Conservation (phyloP, 2,329 filamentous ascomycete species). For the Claviceps citrina region DNA sequence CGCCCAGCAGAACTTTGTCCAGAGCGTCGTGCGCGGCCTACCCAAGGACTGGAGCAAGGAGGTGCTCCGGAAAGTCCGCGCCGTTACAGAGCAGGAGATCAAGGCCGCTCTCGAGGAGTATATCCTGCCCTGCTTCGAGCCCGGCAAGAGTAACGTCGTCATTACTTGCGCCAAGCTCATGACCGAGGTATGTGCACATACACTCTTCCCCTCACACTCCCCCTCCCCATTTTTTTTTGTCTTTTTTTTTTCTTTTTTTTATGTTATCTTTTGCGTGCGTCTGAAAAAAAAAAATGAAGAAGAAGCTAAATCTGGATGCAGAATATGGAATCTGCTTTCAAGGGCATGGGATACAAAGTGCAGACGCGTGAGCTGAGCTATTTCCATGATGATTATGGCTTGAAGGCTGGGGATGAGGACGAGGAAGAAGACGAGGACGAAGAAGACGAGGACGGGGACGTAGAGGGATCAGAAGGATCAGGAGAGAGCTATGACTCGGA, state of each 20-base stretch:
- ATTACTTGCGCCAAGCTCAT: slow-evolving; percentile 78
- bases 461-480: not conserved
- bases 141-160: slow-evolving; percentile 68
- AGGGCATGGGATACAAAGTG: slow-evolving; percentile 61
- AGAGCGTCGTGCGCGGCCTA: slow-evolving; percentile 62
- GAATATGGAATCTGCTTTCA: slow-evolving; percentile 55
- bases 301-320: slow-evolving; percentile 38
- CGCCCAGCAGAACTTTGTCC: slow-evolving; percentile 68
- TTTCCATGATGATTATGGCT: slow-evolving; percentile 82
- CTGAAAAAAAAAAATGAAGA: not conserved
- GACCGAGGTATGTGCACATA: slow-evolving; percentile 58
- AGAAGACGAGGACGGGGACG: slow-evolving; percentile 15
- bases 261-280: not conserved
- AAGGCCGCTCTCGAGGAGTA: slow-evolving; percentile 57
- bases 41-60: slow-evolving; percentile 63
- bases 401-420: slow-evolving; percentile 50
- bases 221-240: too few relatives aligned
- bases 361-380: slow-evolving; percentile 57
- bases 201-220: too few relatives aligned
- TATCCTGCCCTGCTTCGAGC: slow-evolving; percentile 65
- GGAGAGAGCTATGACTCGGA: slow-evolving; percentile 4
- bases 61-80: slow-evolving; percentile 61
- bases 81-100: slow-evolving; percentile 63
- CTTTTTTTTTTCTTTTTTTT: not conserved
- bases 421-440: slow-evolving; percentile 35